These are phyloP conservation scores for Podila horticola DNA, from an alignment of 192 early-diverging fungal genomes.

Conservation along the genomic window DNA sequence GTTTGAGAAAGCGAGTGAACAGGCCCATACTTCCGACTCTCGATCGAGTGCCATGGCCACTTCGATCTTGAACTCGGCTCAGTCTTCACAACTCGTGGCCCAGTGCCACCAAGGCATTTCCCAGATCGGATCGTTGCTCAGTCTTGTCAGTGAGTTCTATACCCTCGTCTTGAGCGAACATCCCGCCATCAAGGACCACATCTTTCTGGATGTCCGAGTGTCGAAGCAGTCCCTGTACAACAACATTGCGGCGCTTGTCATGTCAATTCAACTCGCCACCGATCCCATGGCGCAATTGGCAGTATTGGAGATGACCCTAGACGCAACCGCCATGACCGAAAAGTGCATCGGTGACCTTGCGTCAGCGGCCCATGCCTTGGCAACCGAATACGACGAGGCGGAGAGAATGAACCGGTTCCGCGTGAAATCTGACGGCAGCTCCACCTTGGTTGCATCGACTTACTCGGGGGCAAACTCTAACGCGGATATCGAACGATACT, in stretches of 20 bases:
- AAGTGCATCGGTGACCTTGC: slow-evolving; percentile 65
- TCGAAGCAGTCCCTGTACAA: slow-evolving; percentile 74
- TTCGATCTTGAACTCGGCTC: slow-evolving; percentile 37
- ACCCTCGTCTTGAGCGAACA: slow-evolving; percentile 33
- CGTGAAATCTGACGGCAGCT: slow-evolving; percentile 39
- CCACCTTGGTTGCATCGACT: slow-evolving; percentile 23
- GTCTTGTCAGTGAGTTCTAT: slow-evolving; percentile 51
- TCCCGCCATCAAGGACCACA: slow-evolving; percentile 46
- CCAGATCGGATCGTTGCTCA: slow-evolving; percentile 49
- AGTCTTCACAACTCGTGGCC: slow-evolving; percentile 47
- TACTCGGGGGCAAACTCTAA: slow-evolving; percentile 15
- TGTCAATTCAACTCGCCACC: slow-evolving; percentile 62
- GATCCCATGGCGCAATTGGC: slow-evolving; percentile 65
- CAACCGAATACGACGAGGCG: slow-evolving; percentile 60
- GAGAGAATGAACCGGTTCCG: slow-evolving; percentile 48
- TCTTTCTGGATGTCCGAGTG: slow-evolving; percentile 67
- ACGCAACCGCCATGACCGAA: slow-evolving; percentile 62
- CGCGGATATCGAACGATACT: slow-evolving; percentile 31
- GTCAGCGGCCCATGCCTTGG: slow-evolving; percentile 58
- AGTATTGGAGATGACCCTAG: slow-evolving; percentile 60
- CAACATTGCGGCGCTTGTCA: slow-evolving; percentile 70
- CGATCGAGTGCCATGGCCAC: slow-evolving; percentile 28
- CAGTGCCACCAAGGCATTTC: slow-evolving; percentile 52
- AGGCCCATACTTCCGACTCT: not conserved
- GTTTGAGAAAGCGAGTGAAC: slow-evolving; percentile 17